Conservation (phyloP, 352 stramenopile genomes). For the Aphanomyces astaci region DNA sequence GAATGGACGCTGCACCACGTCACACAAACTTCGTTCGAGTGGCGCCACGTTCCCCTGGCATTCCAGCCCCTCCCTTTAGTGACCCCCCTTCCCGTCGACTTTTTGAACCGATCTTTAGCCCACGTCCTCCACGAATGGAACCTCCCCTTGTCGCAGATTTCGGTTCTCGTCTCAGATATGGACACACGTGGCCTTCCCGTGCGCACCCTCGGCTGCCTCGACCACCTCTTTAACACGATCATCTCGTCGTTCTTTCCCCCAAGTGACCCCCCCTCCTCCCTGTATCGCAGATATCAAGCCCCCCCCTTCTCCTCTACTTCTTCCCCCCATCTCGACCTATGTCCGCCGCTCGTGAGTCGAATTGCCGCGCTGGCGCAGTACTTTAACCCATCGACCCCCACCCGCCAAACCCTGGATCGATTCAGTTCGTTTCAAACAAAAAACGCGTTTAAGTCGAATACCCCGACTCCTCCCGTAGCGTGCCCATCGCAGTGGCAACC, state of each 20-base stretch:
- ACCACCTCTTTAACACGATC: neutral
- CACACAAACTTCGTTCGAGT: constrained; percentile 2
- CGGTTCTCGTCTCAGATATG: constrained; percentile 8
- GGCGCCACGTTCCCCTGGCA: neutral
- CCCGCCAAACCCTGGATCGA: neutral
- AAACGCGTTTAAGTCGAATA: neutral
- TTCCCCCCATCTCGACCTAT: too few species aligned
- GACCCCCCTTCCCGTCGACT: neutral
- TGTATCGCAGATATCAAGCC: too few species aligned
- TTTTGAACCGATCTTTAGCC: neutral
- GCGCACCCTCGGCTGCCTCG: neutral
- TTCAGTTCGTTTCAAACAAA: neutral
- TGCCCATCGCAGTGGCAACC: neutral
- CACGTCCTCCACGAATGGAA: neutral
- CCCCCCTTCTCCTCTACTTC: too few species aligned
- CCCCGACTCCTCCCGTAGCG: neutral
- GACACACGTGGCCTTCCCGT: neutral
- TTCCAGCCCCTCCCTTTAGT: neutral
- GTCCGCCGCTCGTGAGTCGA: neutral
- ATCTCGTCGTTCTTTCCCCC: neutral
- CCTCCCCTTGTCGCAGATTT: neutral
- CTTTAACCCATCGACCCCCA: neutral
- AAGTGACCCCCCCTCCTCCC: neutral
- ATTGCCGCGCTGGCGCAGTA: neutral
- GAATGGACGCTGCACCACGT: constrained; percentile 11